Conservation (phyloP, 2,329 filamentous ascomycete species). For the Curvularia lunata region DNA sequence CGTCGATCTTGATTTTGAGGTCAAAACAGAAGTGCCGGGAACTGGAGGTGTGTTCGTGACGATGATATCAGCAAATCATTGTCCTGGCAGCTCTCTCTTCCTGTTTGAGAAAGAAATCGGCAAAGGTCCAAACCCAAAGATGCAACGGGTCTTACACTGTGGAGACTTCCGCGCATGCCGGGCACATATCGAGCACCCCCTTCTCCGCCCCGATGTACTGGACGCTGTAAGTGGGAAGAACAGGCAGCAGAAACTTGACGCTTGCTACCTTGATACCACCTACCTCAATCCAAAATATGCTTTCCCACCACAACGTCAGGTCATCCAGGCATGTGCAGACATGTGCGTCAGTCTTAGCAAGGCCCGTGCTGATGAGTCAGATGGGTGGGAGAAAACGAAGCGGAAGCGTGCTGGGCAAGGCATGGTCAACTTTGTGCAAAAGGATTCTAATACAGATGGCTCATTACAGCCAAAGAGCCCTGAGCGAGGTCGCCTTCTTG, state of each 20-base stretch:
- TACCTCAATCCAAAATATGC: slow-evolving; percentile 96
- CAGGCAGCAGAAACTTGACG: slow-evolving; percentile 85
- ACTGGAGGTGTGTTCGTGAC: slow-evolving; percentile 86
- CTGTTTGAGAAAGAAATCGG: slow-evolving; percentile 82
- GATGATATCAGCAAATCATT: slow-evolving; percentile 97
- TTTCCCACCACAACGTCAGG: slow-evolving; percentile 86
- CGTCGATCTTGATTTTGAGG: slow-evolving; percentile 83
- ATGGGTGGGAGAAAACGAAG: slow-evolving; percentile 64
- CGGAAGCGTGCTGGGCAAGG: slow-evolving; percentile 60
- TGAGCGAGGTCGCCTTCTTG: slow-evolving; percentile 73
- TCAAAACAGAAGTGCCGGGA: slow-evolving; percentile 76
- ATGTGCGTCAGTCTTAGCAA: slow-evolving; percentile 81
- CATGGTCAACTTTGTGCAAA: slow-evolving; percentile 68
- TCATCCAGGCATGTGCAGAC: slow-evolving; percentile 85
- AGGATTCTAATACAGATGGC: slow-evolving; percentile 45
- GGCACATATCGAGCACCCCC: slow-evolving; percentile 80
- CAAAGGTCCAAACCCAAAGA: slow-evolving; percentile 63
- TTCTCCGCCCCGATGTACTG: slow-evolving; percentile 75
- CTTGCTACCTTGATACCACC: slow-evolving; percentile 96
- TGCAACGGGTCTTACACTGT: slow-evolving; percentile 88
- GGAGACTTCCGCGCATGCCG: slow-evolving; percentile 94
- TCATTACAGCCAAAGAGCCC: slow-evolving; percentile 39
- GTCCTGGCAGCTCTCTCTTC: slow-evolving; percentile 91
- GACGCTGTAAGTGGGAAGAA: slow-evolving; percentile 74
- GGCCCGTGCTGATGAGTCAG: slow-evolving; percentile 63